Evolutionary conservation across 495 filamentous ascomycete genomes (phyloP).

Genomic region (Trichoderma gamsii): DNA sequence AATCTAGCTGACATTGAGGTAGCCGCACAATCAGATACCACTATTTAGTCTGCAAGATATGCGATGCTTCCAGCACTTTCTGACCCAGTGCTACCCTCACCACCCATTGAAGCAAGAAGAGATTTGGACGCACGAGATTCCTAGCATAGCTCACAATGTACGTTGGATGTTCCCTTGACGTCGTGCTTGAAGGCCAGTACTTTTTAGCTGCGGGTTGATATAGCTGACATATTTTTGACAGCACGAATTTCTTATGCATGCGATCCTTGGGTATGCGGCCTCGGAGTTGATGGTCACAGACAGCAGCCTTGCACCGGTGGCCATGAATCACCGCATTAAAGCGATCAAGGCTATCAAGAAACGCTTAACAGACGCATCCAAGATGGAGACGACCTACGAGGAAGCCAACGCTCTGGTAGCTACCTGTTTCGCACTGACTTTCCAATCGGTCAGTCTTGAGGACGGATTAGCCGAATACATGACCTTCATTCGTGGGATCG

Average conservation of each 20-base stretch:
- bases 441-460: slow-evolving; percentile 52
- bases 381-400: slow-evolving; percentile 27
- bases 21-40: slow-evolving; percentile 40
- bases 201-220: background rate
- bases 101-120: slow-evolving; percentile 53
- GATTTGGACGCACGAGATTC: slow-evolving; percentile 54
- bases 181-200: background rate
- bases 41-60: slow-evolving; percentile 53
- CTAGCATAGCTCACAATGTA: slow-evolving; percentile 52
- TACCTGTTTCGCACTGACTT: slow-evolving; percentile 53
- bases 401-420: slow-evolving; percentile 49
- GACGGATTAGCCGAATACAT: slow-evolving; percentile 59
- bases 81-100: slow-evolving; percentile 51
- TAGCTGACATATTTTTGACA: slow-evolving; percentile 18
- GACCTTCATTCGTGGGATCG: slow-evolving; percentile 55
- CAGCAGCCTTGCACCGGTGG: slow-evolving; percentile 28
- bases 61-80: slow-evolving; percentile 59
- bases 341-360: slow-evolving; percentile 50
- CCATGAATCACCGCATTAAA: slow-evolving; percentile 50
- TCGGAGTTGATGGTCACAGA: slow-evolving; percentile 43
- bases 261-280: slow-evolving; percentile 52
- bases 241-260: slow-evolving; percentile 53
- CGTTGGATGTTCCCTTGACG: slow-evolving; percentile 12
- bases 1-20: background rate
- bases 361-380: slow-evolving; percentile 33